Percentiles rank a stretch among this genome's conserved stretches.
These are phyloP conservation scores for Botrytis sinoallii DNA, from an alignment of 2,329 filamentous ascomycete species.

Conservation along the genomic window DNA sequence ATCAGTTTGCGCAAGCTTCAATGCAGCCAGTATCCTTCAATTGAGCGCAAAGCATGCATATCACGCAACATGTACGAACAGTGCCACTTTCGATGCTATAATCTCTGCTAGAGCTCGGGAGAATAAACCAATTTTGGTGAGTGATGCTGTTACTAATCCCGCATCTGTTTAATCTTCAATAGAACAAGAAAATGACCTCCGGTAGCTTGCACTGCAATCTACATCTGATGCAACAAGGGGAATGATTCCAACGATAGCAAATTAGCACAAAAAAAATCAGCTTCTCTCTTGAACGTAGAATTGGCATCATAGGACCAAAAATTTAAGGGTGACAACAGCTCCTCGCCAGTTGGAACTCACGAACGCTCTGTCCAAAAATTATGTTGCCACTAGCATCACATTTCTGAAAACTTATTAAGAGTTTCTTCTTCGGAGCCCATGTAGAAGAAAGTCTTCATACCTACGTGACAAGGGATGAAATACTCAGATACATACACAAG, in stretches of 20 bases:
- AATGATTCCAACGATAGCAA: not conserved
- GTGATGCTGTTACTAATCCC: not conserved
- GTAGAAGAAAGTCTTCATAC: not conserved
- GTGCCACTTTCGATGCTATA: not conserved
- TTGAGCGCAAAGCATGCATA: not conserved
- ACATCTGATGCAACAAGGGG: not conserved
- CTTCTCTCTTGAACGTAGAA: not conserved
- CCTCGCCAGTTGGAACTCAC: not conserved
- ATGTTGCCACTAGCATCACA: not conserved
- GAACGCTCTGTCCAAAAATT: not conserved
- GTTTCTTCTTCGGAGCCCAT: not conserved
- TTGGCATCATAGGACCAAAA: not conserved
- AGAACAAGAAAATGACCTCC: too few species aligned
- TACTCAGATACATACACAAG: not conserved
- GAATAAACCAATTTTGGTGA: not conserved
- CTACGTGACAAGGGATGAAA: not conserved
- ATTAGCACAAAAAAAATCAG: not conserved
- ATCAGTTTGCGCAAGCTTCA: not conserved
- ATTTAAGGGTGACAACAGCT: not conserved
- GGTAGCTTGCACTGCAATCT: not conserved
- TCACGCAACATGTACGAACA: not conserved
- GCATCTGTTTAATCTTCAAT: not conserved
- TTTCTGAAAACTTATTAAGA: not conserved
- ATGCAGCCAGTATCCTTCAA: not conserved
- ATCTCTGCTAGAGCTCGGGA: not conserved